Evolutionary conservation across 768 basidiomycete genomes (phyloP).

Genomic region (Naganishia randhawae): DNA sequence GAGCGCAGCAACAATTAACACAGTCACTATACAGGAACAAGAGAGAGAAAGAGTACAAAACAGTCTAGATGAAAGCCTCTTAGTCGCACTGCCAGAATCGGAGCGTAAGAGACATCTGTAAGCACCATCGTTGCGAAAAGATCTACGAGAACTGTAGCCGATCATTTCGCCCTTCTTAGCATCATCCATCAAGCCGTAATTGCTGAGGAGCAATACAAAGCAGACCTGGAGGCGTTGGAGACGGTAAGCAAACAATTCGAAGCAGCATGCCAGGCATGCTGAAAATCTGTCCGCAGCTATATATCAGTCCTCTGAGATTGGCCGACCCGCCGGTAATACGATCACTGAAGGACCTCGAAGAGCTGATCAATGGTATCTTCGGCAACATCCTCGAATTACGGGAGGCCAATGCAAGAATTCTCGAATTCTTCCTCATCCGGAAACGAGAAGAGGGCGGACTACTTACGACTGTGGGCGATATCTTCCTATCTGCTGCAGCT

Average conservation of each 20-base stretch:
- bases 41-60: slow-evolving; percentile 17
- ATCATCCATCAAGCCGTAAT: slow-evolving; percentile 80
- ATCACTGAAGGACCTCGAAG: slow-evolving; percentile 64
- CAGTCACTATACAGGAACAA: slow-evolving; percentile 6
- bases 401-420: slow-evolving; percentile 72
- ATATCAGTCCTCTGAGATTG: slow-evolving; percentile 67
- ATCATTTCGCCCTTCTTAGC: slow-evolving; percentile 49
- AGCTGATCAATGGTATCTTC: slow-evolving; percentile 93
- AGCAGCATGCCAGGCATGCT: not conserved
- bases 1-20: slow-evolving; percentile 9
- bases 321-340: slow-evolving; percentile 74
- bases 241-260: slow-evolving; percentile 55
- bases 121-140: not conserved
- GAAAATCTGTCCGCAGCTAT: slow-evolving; percentile 57
- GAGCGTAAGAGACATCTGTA: slow-evolving; percentile 74
- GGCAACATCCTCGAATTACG: slow-evolving; percentile 87
- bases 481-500: slow-evolving; percentile 78
- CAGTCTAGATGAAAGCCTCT: slow-evolving; percentile 15
- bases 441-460: slow-evolving; percentile 81
- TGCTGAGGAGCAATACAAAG: slow-evolving; percentile 83
- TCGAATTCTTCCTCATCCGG: slow-evolving; percentile 79
- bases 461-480: slow-evolving; percentile 79
- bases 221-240: slow-evolving; percentile 80
- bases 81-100: slow-evolving; percentile 58
- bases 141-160: not conserved